These are phyloP conservation scores for Chaetomidium leptoderma DNA, from an alignment of 495 filamentous ascomycete species.

Conservation along the genomic window DNA sequence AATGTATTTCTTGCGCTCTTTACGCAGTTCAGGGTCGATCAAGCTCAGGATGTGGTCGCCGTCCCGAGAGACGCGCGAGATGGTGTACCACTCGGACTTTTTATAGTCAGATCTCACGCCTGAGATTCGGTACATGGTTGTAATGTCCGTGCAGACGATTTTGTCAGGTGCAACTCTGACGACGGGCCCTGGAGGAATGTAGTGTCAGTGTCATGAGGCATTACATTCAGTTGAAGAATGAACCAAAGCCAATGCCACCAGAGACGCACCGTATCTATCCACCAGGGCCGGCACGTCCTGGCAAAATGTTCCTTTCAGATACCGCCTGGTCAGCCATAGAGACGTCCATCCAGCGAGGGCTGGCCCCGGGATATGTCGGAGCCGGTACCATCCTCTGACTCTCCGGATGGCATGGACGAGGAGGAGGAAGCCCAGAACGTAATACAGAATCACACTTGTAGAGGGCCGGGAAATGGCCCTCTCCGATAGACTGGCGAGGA, in stretches of 20 bases:
- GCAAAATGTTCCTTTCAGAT: constrained; percentile 6
- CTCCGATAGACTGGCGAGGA: background rate
- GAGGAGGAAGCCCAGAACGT: background rate
- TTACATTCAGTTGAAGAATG: too few species aligned
- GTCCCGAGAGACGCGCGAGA: constrained; percentile 37
- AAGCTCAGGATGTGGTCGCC: constrained; percentile 38
- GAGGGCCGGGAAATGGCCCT: background rate
- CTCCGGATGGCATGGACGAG: background rate
- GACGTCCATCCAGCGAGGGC: constrained; percentile 19
- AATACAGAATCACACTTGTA: background rate
- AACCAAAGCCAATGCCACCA: too few species aligned
- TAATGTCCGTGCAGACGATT: constrained; percentile 37
- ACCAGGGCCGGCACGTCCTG: constrained; percentile 10
- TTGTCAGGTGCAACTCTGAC: constrained; percentile 29
- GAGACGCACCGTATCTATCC: constrained; percentile 18
- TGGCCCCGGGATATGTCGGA: constrained; percentile 27
- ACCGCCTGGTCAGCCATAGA: constrained; percentile 20
- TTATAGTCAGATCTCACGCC: constrained; percentile 37
- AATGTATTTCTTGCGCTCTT: constrained; percentile 32
- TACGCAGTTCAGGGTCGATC: constrained; percentile 26
- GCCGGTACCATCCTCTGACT: constrained; percentile 28
- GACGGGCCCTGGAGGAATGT: constrained; percentile 21
- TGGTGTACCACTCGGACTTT: constrained; percentile 42
- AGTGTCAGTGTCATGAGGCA: background rate
- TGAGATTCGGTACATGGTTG: constrained; percentile 38